phyloP scores from a whole-genome alignment of 2,329 filamentous ascomycete species.

The Colletotrichum plurivorum region DNA sequence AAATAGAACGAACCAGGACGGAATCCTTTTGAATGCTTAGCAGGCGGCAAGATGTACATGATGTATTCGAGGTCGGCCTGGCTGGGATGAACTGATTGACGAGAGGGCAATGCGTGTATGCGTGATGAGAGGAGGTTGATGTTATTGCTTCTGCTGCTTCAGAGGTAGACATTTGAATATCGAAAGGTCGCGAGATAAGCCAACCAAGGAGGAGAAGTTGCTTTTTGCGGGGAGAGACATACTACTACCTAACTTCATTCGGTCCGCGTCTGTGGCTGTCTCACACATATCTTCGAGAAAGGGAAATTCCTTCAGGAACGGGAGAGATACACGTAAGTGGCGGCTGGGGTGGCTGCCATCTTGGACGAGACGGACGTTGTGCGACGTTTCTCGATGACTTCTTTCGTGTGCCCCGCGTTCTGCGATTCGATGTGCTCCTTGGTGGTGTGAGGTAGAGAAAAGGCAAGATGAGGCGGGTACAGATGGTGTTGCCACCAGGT shows the following conservation, averaged over 20 bases:
- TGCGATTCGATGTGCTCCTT: background rate
- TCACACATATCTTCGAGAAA: no score
- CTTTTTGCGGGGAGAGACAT: no score
- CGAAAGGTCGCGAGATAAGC: background rate
- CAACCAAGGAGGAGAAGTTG: background rate
- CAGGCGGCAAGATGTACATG: no score
- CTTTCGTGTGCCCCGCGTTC: background rate
- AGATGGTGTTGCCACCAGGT: slow-evolving; percentile 7
- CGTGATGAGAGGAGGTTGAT: background rate
- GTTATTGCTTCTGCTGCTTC: slow-evolving; percentile 15
- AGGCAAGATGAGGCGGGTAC: slow-evolving; percentile 13
- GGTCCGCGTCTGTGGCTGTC: background rate
- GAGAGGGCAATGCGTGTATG: slow-evolving; percentile 1
- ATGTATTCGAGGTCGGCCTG: background rate
- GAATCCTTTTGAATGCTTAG: no score
- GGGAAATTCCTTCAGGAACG: no score
- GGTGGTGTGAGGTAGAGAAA: background rate
- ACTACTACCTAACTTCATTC: background rate
- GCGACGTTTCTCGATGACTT: background rate
- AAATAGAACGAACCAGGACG: slow-evolving; percentile 14
- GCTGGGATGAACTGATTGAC: background rate
- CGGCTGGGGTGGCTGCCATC: background rate
- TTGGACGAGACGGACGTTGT: background rate
- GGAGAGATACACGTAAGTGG: background rate
- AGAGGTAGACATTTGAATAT: background rate